Evolutionary conservation across 805 yeast species (phyloP).

Genomic region (Blastobotrys attinorum): DNA sequence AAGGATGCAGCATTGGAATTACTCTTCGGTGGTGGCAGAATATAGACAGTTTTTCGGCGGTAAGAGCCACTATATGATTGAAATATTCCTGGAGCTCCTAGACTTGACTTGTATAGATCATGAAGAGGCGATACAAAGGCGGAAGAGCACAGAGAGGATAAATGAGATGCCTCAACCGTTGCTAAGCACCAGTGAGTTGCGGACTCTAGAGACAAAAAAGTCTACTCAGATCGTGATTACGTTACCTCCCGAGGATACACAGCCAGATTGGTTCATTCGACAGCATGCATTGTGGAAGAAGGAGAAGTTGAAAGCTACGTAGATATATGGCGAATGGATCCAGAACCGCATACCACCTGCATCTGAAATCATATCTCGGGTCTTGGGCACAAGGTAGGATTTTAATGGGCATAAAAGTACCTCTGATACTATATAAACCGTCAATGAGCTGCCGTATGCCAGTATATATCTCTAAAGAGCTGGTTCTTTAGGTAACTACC

Average conservation of each 20-base stretch:
- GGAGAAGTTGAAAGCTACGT: no score
- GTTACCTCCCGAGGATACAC: slow-evolving; percentile 52
- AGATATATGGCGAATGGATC: no score
- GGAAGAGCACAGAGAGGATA: not conserved
- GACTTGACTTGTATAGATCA: slow-evolving; percentile 50
- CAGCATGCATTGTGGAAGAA: slow-evolving; percentile 61
- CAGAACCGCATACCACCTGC: no score
- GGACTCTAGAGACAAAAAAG: slow-evolving; percentile 18
- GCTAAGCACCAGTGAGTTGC: not conserved
- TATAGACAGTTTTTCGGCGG: slow-evolving; percentile 70
- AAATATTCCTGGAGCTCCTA: slow-evolving; percentile 70
- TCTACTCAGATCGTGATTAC: slow-evolving; percentile 30
- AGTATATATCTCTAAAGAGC: no score
- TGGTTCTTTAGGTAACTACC: no score
- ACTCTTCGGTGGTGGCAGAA: slow-evolving; percentile 75
- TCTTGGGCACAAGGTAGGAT: no score
- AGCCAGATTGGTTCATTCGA: slow-evolving; percentile 70
- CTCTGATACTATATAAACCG: no score
- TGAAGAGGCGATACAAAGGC: slow-evolving; percentile 34
- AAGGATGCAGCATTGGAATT: slow-evolving; percentile 82
- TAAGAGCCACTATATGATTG: slow-evolving; percentile 70
- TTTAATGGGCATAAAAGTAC: no score
- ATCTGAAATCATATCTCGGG: no score
- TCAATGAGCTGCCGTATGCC: no score
- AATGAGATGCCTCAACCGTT: not conserved